A percentile compares a stretch with the other conserved stretches of the same genome.
Conservation (phyloP, 2,329 filamentous ascomycete species). For the Celoporthe dispersa region DNA sequence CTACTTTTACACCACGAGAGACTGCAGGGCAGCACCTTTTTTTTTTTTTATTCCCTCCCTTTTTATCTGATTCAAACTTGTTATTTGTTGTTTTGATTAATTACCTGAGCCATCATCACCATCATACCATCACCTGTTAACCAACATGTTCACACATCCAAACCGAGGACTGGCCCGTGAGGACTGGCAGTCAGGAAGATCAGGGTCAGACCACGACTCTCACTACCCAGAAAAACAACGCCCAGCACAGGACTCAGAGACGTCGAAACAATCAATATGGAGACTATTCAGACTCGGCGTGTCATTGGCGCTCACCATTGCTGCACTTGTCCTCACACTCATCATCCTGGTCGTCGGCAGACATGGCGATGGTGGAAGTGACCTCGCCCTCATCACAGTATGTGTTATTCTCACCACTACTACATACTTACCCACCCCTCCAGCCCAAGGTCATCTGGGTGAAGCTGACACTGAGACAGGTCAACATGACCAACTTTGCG, state of each 20-base stretch:
- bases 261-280: slow-evolving; percentile 20
- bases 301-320: slow-evolving; percentile 19
- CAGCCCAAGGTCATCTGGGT: not conserved
- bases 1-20: not conserved
- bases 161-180: slow-evolving; percentile 4
- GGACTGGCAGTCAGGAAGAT: slow-evolving; percentile 11
- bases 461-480: slow-evolving; percentile 12
- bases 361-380: slow-evolving; percentile 22
- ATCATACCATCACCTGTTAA: slow-evolving; percentile 1
- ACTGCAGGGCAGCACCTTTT: slow-evolving; percentile 6
- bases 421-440: too few relatives aligned
- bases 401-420: not conserved
- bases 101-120: not conserved
- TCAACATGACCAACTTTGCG: slow-evolving; percentile 29
- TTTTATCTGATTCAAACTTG: not conserved
- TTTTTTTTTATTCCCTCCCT: not conserved
- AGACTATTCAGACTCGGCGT: slow-evolving; percentile 22
- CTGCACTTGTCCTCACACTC: slow-evolving; percentile 26
- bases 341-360: slow-evolving; percentile 25
- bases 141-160: slow-evolving; percentile 11
- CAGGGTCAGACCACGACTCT: slow-evolving; percentile 8
- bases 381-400: slow-evolving; percentile 27
- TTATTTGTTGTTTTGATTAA: not conserved
- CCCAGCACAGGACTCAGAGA: not conserved
- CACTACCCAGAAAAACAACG: not conserved